Evolutionary conservation across 2,329 filamentous ascomycete genomes (phyloP).

Genomic region (Fusarium sp.): DNA sequence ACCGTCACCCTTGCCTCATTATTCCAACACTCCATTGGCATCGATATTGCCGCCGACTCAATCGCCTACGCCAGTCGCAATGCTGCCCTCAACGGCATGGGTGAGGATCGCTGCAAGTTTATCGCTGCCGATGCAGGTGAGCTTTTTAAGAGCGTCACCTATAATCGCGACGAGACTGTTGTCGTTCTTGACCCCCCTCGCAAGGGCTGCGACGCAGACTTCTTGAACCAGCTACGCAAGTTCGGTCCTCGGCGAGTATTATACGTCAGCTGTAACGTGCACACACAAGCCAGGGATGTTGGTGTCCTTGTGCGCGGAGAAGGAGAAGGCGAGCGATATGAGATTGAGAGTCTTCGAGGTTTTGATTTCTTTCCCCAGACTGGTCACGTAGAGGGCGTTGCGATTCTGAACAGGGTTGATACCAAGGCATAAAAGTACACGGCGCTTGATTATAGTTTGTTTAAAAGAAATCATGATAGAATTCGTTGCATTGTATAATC

Average conservation of each 20-base stretch:
- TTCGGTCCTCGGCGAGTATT: slow-evolving; percentile 84
- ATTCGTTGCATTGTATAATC: slow-evolving; percentile 30
- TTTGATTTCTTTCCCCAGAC: slow-evolving; percentile 99
- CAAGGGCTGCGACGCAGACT: slow-evolving; percentile 90
- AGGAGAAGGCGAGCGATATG: slow-evolving; percentile 68
- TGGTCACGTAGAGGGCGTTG: slow-evolving; percentile 75
- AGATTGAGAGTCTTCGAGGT: slow-evolving; percentile 88
- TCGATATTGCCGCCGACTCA: slow-evolving; percentile 85
- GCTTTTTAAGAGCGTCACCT: slow-evolving; percentile 81
- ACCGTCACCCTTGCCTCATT: slow-evolving; percentile 89
- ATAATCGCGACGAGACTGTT: slow-evolving; percentile 82
- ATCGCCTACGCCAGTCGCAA: slow-evolving; percentile 85
- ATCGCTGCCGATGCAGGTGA: slow-evolving; percentile 87
- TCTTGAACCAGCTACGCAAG: slow-evolving; percentile 80
- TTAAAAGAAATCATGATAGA: slow-evolving; percentile 21
- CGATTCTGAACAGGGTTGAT: slow-evolving; percentile 69
- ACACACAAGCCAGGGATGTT: slow-evolving; percentile 94
- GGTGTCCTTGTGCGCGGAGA: slow-evolving; percentile 83
- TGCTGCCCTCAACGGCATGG: slow-evolving; percentile 78
- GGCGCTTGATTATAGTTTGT: slow-evolving; percentile 21
- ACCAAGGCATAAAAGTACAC: slow-evolving; percentile 27
- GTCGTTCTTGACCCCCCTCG: slow-evolving; percentile 97
- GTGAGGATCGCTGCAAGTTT: slow-evolving; percentile 77
- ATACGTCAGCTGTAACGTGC: slow-evolving; percentile 98
- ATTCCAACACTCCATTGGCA: slow-evolving; percentile 86